phyloP scores from a whole-genome alignment of 257 asterid species.

The Solanum verrucosum region DNA sequence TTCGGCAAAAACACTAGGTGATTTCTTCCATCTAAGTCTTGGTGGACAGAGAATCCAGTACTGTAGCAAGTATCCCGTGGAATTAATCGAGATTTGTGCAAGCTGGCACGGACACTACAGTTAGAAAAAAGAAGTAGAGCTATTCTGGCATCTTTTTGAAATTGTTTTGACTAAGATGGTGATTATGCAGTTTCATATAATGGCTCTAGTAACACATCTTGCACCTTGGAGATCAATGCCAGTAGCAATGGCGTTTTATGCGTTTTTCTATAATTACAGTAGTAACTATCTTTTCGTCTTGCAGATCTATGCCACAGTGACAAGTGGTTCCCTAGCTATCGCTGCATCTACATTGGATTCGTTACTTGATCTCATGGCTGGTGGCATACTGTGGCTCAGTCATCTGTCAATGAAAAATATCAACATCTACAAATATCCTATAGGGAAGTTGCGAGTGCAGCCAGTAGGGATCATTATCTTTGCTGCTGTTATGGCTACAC shows the following conservation, averaged over 20 bases:
- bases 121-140: not conserved
- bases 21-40: not conserved
- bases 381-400: slow-evolving; percentile 86
- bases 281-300: not conserved
- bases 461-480: slow-evolving; percentile 90
- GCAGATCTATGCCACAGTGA: slow-evolving; percentile 66
- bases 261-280: not conserved
- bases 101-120: not conserved
- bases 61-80: not conserved
- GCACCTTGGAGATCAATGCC: not conserved
- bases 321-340: slow-evolving; percentile 80
- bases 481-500: slow-evolving; percentile 95
- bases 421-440: slow-evolving; percentile 81
- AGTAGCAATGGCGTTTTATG: not conserved
- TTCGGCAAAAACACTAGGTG: not conserved
- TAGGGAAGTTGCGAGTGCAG: slow-evolving; percentile 91
- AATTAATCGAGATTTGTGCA: not conserved
- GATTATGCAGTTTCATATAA: not conserved
- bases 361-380: slow-evolving; percentile 93
- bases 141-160: not conserved
- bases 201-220: not conserved
- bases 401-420: slow-evolving; percentile 77
- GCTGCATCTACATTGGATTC: slow-evolving; percentile 98
- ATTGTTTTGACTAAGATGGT: not conserved
- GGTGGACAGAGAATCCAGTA: not conserved